Evolutionary conservation across 257 asterid species (phyloP).

Genomic region (Petunia axillaris): DNA sequence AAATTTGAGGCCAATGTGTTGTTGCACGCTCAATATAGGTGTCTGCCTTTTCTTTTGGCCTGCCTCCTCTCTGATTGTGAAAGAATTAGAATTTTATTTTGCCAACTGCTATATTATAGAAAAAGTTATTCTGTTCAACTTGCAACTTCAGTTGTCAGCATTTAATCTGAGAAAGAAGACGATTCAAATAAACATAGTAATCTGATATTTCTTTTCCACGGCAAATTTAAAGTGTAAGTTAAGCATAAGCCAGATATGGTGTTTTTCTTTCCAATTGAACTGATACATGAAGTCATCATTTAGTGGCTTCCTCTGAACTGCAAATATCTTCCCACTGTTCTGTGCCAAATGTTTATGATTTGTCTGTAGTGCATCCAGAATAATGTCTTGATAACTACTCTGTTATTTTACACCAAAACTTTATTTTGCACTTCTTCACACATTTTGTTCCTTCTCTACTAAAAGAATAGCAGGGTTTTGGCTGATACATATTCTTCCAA

Average conservation of each 20-base stretch:
- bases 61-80: conserved; percentile 13
- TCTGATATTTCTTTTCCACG: background rate
- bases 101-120: background rate
- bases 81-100: background rate
- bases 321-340: background rate
- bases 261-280: conserved; percentile 3
- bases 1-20: background rate
- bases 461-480: background rate
- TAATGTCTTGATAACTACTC: conserved; percentile 2
- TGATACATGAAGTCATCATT: background rate
- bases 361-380: background rate
- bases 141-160: conserved; percentile 11
- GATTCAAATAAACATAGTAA: background rate
- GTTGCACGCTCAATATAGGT: background rate
- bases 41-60: conserved; percentile 1
- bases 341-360: background rate
- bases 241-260: conserved; percentile 1
- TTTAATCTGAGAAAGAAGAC: background rate
- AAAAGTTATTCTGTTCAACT: background rate
- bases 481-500: background rate
- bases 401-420: conserved; percentile 12
- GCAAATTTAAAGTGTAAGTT: background rate
- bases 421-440: background rate
- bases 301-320: background rate
- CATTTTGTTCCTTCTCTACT: background rate